These are phyloP conservation scores for Wallacemonas rigidus DNA, from an alignment of 208 protist species.

Conservation along the genomic window DNA sequence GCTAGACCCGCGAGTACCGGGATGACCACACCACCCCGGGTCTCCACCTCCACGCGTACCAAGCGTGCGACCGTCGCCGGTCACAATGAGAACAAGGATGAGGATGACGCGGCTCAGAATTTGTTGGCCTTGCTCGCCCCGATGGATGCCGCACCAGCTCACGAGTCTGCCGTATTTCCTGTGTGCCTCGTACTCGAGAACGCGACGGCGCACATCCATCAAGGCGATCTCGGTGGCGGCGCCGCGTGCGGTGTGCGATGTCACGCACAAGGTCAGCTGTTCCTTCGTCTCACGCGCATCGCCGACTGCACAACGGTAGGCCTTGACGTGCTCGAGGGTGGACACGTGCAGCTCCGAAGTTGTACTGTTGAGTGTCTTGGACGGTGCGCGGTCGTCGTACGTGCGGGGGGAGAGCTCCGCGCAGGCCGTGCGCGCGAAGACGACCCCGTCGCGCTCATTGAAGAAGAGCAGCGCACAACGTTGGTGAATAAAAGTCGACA, in stretches of 20 bases:
- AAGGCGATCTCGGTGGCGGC: constrained; percentile 57
- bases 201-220: constrained; percentile 49
- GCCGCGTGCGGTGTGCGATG: constrained; percentile 51
- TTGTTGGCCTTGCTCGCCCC: constrained; percentile 13
- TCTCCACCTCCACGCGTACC: neutral
- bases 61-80: neutral
- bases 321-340: constrained; percentile 47
- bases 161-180: constrained; percentile 31
- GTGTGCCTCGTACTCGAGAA: constrained; percentile 61
- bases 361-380: constrained; percentile 29
- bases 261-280: constrained; percentile 39
- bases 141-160: neutral
- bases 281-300: constrained; percentile 40
- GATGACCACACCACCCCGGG: neutral
- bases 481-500: neutral
- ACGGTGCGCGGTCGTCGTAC: constrained; percentile 52
- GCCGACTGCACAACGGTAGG: constrained; percentile 48
- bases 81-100: neutral
- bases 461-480: neutral
- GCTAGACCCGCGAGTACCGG: constrained; percentile 8
- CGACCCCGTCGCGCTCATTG: neutral
- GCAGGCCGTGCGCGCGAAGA: constrained; percentile 6
- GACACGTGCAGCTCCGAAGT: constrained; percentile 53
- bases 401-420: constrained; percentile 39
- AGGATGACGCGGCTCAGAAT: constrained; percentile 6